Evolutionary conservation across 164 flowering plant species (phyloP).

Genomic region (Dillenia turbinata): DNA sequence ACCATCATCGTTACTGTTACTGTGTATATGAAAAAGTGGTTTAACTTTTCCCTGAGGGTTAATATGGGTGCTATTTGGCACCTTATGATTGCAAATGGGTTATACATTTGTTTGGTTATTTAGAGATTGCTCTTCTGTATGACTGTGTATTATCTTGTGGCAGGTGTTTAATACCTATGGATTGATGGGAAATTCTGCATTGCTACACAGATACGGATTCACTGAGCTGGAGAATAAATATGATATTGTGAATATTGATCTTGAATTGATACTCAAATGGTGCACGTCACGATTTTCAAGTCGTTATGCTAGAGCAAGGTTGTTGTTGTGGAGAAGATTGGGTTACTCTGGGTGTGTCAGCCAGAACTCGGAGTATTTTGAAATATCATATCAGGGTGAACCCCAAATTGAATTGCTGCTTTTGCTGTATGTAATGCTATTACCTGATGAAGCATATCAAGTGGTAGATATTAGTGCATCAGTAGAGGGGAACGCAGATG

Average conservation of each 20-base stretch:
- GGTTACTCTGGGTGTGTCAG: conserved; percentile 55
- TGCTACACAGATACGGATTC: conserved; percentile 96
- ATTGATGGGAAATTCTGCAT: conserved; percentile 80
- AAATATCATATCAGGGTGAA: conserved; percentile 68
- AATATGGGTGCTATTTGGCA: no score
- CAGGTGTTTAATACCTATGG: conserved; percentile 97
- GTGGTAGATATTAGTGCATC: conserved; percentile 40
- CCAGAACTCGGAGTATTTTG: conserved; percentile 80
- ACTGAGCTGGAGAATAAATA: conserved; percentile 74
- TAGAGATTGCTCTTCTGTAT: no score
- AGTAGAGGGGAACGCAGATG: conserved; percentile 14
- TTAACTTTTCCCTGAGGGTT: no score
- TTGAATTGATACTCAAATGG: conserved; percentile 63
- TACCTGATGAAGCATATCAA: conserved; percentile 51
- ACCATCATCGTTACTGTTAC: no score
- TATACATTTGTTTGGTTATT: no score
- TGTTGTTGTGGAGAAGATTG: conserved; percentile 73
- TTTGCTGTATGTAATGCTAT: conserved; percentile 51
- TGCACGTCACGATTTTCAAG: conserved; percentile 45
- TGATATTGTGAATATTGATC: conserved; percentile 78
- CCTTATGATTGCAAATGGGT: no score
- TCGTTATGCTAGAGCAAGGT: conserved; percentile 57
- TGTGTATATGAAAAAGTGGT: no score
- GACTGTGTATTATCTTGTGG: conserved; percentile 3
- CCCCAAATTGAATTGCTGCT: conserved; percentile 75